These are phyloP conservation scores for Tylopilus microsporus DNA, from an alignment of 1,284 basidiomycete species.

Conservation along the genomic window DNA sequence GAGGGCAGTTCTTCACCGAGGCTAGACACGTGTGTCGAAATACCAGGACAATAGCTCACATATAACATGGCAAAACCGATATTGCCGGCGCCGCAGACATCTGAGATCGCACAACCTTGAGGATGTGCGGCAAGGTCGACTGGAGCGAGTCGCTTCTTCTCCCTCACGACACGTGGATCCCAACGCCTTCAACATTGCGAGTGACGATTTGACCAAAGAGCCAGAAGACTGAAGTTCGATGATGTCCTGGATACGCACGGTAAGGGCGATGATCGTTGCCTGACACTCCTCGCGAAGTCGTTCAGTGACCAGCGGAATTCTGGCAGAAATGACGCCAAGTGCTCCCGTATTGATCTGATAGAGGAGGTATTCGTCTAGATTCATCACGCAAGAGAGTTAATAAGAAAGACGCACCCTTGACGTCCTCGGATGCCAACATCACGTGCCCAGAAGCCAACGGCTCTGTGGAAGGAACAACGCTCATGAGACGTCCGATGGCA, in stretches of 20 bases:
- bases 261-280: slow-evolving; percentile 47
- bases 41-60: too few species aligned
- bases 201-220: too few species aligned
- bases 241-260: slow-evolving; percentile 46
- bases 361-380: not conserved
- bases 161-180: too few species aligned
- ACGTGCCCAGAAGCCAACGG: slow-evolving; percentile 52
- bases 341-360: slow-evolving; percentile 57
- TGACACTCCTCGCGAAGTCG: slow-evolving; percentile 53
- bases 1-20: too few species aligned
- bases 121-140: too few species aligned
- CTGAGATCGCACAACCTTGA: too few species aligned
- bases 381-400: not conserved
- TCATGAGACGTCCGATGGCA: slow-evolving; percentile 47
- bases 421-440: slow-evolving; percentile 52
- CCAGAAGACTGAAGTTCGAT: slow-evolving; percentile 42
- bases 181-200: too few species aligned
- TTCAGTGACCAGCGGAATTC: slow-evolving; percentile 59
- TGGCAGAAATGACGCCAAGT: slow-evolving; percentile 61
- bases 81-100: too few species aligned
- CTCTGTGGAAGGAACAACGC: slow-evolving; percentile 61
- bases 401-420: slow-evolving; percentile 34
- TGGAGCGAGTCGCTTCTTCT: too few species aligned
- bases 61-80: too few species aligned
- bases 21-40: too few species aligned